These are phyloP conservation scores for Stentor roeselii DNA, from an alignment of 73 alveolate genomes.

Conservation along the genomic window DNA sequence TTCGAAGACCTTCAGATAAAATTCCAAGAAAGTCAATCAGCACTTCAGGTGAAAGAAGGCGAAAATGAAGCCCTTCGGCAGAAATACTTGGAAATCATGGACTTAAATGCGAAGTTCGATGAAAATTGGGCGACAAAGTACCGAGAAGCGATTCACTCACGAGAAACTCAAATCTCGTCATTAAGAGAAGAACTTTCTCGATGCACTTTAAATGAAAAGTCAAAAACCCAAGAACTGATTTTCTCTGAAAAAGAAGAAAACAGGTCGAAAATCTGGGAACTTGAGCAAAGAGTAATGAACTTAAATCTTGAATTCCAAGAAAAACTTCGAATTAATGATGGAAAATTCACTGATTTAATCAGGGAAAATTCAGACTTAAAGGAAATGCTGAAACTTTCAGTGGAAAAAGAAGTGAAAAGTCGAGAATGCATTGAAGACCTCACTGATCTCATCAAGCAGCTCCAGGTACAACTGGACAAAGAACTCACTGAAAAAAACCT, in stretches of 20 bases:
- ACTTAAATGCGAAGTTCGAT: conserved; percentile 20
- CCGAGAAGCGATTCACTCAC: neutral
- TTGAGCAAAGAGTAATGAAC: neutral
- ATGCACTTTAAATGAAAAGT: neutral
- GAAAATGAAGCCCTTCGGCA: neutral
- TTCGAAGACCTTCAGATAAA: conserved; percentile 20
- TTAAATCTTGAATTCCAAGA: neutral
- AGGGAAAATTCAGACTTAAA: conserved; percentile 31
- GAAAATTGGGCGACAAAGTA: conserved; percentile 15
- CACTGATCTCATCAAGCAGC: conserved; percentile 26
- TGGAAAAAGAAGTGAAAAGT: conserved; percentile 38
- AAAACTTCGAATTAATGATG: neutral
- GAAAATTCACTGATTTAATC: neutral
- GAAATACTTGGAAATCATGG: conserved; percentile 9
- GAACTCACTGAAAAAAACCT: conserved; percentile 33
- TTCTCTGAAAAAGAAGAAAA: conserved; percentile 11
- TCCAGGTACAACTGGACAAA: conserved; percentile 27
- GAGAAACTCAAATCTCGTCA: neutral
- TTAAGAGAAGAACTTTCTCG: neutral
- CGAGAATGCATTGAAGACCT: conserved; percentile 49
- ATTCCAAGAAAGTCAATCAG: neutral
- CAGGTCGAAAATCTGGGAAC: conserved; percentile 3
- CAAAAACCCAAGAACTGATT: neutral
- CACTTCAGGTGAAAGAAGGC: neutral
- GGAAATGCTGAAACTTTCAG: conserved; percentile 48